Evolutionary conservation across 2,329 filamentous ascomycete species (phyloP), one percentile per base, ranked within the genome.

Genomic region (Sporothrix curviconia): DNA sequence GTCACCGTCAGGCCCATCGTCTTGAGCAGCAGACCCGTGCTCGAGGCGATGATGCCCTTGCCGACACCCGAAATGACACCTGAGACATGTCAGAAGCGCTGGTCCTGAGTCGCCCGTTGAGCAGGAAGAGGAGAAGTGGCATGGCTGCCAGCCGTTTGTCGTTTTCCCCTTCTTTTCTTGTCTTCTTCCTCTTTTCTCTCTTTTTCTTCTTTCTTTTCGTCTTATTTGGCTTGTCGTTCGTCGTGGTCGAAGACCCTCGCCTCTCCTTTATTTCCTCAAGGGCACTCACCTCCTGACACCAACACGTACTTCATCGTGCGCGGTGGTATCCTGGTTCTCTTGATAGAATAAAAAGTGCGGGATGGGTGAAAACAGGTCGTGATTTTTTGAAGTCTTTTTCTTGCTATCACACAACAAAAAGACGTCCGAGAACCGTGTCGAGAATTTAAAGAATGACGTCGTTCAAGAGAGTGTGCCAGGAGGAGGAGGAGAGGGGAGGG

Each of bases 1-100:
- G 75, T 79, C 58, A 90, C 86, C 74, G 87, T 90, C 59, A 92
- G 78, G 49, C 89, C 90, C 63, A 85, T 76, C 11, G 88, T 90
- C 78, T 94, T 92, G 65, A 94, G 82, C 63, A 94, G 76, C 63
- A 90, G 76, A 55, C 86, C 87, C 40, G 64, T 60, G 55, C 62
- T 60, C 9, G 60, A 61, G 37, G 61, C 60, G 17, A 64, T 63
- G n/a, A 64, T 64, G 55, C 64, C 64, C 58, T 65, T 65, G 52
- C 64, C 64, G 28, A 65, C 63, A 17, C 64, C 64, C 15, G 61
- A 63, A 15, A 65, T 65, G 42, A 65, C 64, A 37, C 63, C 63
- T 60, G 47, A 8, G 8, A 6, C 11, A 8, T 14, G 51, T 55
- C n/a, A 46, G 50, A 34, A 24, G 14, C 28, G 7, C 22, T 15